Evolutionary conservation across 2,329 filamentous ascomycete genomes (phyloP).

Genomic region (Metarhizium album): DNA sequence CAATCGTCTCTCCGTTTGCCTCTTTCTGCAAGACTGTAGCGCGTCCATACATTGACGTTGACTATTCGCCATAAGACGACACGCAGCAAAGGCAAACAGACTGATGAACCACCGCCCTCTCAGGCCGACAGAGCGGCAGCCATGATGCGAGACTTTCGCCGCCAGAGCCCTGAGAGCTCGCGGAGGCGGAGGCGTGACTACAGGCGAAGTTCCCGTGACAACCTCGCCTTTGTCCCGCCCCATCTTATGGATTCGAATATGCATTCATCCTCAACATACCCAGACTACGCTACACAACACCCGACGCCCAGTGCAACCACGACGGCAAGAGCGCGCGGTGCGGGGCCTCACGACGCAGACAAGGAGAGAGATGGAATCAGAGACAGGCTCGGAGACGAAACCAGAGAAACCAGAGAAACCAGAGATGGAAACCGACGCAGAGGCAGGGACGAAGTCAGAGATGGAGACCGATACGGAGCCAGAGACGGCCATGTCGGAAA

Average conservation of each 20-base stretch:
- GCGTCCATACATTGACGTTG: not conserved
- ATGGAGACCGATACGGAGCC: not conserved
- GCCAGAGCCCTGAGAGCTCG: constrained; percentile 45
- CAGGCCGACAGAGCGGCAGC: constrained; percentile 18
- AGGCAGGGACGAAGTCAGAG: not conserved
- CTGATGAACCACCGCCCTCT: constrained; percentile 5
- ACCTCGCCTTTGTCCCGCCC: constrained; percentile 12
- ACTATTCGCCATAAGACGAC: not conserved
- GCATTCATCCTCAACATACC: not conserved
- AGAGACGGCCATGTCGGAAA: not conserved
- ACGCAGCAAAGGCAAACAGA: constrained; percentile 4
- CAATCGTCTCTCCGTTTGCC: not conserved
- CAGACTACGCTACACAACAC: constrained; percentile 5
- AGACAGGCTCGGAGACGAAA: not conserved
- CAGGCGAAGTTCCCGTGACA: constrained; percentile 22
- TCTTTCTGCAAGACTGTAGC: not conserved
- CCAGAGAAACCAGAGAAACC: not conserved
- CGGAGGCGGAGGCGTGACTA: constrained; percentile 33
- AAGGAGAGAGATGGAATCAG: not conserved
- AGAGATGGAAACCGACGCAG: not conserved
- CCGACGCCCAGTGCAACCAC: constrained; percentile 6
- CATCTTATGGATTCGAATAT: constrained; percentile 8
- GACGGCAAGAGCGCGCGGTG: constrained; percentile 3
- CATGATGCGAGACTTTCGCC: constrained; percentile 46
- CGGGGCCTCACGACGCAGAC: not conserved